These are phyloP conservation scores for Casaregolazyma lundiana DNA, from an alignment of 1,139 yeast genomes.

Conservation along the genomic window DNA sequence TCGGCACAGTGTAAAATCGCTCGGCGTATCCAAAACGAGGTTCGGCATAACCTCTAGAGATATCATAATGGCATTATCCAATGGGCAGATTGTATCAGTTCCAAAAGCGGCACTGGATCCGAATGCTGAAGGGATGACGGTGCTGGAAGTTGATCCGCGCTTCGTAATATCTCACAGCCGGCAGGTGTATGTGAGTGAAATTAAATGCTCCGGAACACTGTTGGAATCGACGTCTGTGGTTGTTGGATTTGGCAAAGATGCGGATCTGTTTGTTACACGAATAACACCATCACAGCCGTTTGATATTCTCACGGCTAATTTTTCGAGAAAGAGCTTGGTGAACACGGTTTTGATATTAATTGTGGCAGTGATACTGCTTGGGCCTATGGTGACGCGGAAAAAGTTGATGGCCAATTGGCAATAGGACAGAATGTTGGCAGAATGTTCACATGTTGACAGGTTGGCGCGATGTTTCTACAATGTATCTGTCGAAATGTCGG, in stretches of 20 bases:
- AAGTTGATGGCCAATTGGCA: constrained; percentile 24
- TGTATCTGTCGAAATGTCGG: too few relatives aligned
- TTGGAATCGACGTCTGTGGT: constrained; percentile 79
- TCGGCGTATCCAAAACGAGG: constrained; percentile 59
- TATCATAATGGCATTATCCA: constrained; percentile 50
- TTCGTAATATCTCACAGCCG: constrained; percentile 42
- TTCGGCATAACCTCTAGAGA: constrained; percentile 74
- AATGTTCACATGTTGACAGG: too few relatives aligned
- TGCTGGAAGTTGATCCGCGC: constrained; percentile 47
- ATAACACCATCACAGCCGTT: constrained; percentile 80
- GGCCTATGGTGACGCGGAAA: constrained; percentile 56
- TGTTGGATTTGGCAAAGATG: constrained; percentile 50
- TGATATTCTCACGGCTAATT: constrained; percentile 64
- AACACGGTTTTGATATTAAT: constrained; percentile 55
- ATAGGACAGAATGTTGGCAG: too few relatives aligned
- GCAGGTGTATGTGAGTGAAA: constrained; percentile 28
- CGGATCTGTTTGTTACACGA: constrained; percentile 70
- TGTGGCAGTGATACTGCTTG: constrained; percentile 43
- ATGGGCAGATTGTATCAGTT: constrained; percentile 62
- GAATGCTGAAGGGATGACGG: constrained; percentile 50
- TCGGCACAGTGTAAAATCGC: constrained; percentile 35
- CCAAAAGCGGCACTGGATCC: constrained; percentile 51
- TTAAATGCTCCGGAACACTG: constrained; percentile 57
- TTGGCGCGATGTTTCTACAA: too few relatives aligned
- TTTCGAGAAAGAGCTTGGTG: constrained; percentile 62